Conservation (phyloP, 2,329 filamentous ascomycete genomes). For the Lecanosticta acicola region DNA sequence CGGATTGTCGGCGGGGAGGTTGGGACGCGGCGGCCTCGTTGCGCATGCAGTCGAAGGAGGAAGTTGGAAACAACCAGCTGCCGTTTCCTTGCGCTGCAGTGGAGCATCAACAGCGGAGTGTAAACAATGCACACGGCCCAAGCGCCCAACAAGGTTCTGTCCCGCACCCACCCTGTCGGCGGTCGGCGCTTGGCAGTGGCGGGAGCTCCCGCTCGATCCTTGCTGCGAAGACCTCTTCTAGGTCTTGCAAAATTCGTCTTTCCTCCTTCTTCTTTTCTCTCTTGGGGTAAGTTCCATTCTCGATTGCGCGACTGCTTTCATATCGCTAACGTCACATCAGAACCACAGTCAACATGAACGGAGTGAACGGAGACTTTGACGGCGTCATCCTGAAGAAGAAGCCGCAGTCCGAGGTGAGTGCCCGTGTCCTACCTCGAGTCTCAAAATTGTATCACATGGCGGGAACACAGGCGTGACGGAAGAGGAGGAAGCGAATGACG, state of each 20-base stretch:
- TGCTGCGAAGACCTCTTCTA: background rate
- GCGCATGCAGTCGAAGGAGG: slow-evolving; percentile 2
- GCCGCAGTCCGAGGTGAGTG: slow-evolving; percentile 31
- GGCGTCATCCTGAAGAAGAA: slow-evolving; percentile 24
- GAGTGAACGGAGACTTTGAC: slow-evolving; percentile 49
- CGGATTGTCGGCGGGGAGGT: background rate
- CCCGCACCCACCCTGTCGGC: background rate
- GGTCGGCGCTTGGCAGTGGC: background rate
- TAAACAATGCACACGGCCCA: too few relatives aligned
- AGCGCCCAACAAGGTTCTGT: too few relatives aligned
- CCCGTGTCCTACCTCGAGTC: background rate
- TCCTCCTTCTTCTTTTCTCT: slow-evolving; percentile 35
- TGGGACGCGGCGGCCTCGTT: slow-evolving; percentile 12
- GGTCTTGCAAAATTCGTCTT: background rate
- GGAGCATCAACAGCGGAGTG: background rate
- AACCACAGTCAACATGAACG: slow-evolving; percentile 62
- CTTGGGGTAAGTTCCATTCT: slow-evolving; percentile 43
- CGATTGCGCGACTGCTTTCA: slow-evolving; percentile 13
- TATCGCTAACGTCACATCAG: slow-evolving; percentile 7
- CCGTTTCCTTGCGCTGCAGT: background rate
- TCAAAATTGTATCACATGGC: background rate
- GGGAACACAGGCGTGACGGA: slow-evolving; percentile 1
- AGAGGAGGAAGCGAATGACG: slow-evolving; percentile 31
- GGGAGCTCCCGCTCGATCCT: background rate
- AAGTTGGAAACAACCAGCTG: background rate